phyloP scores from a whole-genome alignment of 164 flowering plant species.

The Macadamia integrifolia region DNA sequence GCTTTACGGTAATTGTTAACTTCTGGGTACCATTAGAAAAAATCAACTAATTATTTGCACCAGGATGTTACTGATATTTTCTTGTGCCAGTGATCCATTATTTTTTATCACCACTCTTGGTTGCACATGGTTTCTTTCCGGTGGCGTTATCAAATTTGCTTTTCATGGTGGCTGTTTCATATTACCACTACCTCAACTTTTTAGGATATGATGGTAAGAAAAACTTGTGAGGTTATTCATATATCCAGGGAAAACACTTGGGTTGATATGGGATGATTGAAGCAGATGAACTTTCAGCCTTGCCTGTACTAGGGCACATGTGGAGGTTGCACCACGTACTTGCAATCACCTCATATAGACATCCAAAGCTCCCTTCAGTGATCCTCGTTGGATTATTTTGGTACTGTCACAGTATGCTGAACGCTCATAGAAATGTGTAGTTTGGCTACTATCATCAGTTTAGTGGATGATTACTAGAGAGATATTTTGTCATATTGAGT shows the following conservation, averaged over 20 bases:
- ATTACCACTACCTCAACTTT: conserved; percentile 97
- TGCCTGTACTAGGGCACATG: not conserved
- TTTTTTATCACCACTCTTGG: conserved; percentile 85
- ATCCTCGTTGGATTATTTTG: not conserved
- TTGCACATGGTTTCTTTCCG: conserved; percentile 89
- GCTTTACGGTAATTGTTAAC: conserved; percentile 70
- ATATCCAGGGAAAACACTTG: not conserved
- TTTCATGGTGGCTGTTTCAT: conserved; percentile 84
- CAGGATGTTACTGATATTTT: conserved; percentile 12
- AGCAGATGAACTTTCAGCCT: not conserved
- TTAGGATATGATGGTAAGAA: conserved; percentile 94
- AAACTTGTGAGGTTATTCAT: not conserved
- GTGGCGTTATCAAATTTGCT: conserved; percentile 81
- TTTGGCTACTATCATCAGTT: not conserved
- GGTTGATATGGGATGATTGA: not conserved
- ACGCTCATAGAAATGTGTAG: not conserved
- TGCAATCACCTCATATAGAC: not conserved
- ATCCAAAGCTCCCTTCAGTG: not conserved
- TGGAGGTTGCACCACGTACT: not conserved
- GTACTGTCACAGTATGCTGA: not conserved
- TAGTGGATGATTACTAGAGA: no score
- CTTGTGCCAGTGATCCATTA: conserved; percentile 78
- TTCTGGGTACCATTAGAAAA: not conserved
- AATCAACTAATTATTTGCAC: not conserved
- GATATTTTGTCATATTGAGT: no score